Percentiles rank a stretch among this genome's conserved stretches.
phyloP scores from a whole-genome alignment of 768 basidiomycete species.

The Pseudohyphozyma bogoriensis region DNA sequence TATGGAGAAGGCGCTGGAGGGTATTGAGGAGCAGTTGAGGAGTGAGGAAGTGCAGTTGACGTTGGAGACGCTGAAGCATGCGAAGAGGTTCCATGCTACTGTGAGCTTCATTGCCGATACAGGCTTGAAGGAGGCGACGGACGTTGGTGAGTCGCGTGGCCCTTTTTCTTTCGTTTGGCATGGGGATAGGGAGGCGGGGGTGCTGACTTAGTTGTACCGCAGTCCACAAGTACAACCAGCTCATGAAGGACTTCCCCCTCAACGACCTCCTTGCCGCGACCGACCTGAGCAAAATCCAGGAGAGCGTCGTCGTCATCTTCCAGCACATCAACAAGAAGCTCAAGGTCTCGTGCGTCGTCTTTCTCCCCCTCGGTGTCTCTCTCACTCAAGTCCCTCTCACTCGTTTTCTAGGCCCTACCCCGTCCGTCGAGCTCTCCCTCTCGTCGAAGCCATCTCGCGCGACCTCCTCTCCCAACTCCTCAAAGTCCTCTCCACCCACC shows the following conservation, averaged over 20 bases:
- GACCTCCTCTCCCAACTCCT: constrained; percentile 95
- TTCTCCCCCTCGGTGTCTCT: too few relatives aligned
- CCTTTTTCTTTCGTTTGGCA: not conserved
- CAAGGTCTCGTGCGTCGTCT: constrained; percentile 54
- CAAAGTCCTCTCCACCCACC: constrained; percentile 78
- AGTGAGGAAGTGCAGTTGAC: constrained; percentile 66
- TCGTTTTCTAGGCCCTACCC: constrained; percentile 59
- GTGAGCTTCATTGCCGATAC: constrained; percentile 98
- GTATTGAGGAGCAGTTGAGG: constrained; percentile 79
- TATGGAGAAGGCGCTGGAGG: constrained; percentile 84
- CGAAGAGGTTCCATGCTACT: constrained; percentile 92
- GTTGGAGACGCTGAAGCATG: constrained; percentile 76
- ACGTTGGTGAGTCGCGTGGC: constrained; percentile 64
- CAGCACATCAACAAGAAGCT: constrained; percentile 91
- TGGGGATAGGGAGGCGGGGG: not conserved
- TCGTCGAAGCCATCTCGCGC: constrained; percentile 94
- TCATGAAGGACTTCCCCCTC: constrained; percentile 98
- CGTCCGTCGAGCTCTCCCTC: constrained; percentile 84
- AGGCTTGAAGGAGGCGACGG: constrained; percentile 85
- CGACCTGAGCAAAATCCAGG: constrained; percentile 88
- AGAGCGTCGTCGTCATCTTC: constrained; percentile 76
- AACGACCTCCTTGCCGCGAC: constrained; percentile 95
- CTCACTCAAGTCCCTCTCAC: not conserved
- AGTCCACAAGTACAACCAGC: constrained; percentile 96
- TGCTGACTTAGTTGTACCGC: not conserved